Conservation (phyloP, 345 rosid genomes). For the Citrus inodora region DNA sequence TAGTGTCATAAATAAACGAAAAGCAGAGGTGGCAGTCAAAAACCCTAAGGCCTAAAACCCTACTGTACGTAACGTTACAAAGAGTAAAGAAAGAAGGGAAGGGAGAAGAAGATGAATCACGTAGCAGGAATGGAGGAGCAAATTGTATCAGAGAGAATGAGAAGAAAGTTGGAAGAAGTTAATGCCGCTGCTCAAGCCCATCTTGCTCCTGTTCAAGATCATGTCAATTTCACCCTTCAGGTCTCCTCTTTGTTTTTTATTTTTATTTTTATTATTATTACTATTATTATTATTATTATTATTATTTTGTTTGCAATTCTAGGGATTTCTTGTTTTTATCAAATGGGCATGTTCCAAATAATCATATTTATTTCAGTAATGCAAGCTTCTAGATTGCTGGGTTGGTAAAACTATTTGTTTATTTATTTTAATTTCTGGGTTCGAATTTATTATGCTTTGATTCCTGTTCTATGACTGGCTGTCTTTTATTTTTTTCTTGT, state of each 20-base stretch:
- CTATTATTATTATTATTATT: not conserved
- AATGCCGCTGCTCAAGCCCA: slow-evolving; percentile 66
- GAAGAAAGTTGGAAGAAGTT: slow-evolving; percentile 62
- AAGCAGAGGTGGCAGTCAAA: not conserved
- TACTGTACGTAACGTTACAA: too few species aligned
- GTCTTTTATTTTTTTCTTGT: not conserved
- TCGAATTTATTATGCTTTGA: not conserved
- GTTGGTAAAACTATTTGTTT: not conserved
- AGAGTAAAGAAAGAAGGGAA: not conserved
- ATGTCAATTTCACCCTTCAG: slow-evolving; percentile 90
- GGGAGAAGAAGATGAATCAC: slow-evolving; percentile 49
- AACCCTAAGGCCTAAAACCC: not conserved
- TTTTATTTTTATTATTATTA: not conserved
- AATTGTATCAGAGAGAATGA: slow-evolving; percentile 60
- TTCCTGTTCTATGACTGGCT: not conserved
- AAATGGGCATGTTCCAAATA: not conserved
- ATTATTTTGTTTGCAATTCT: not conserved
- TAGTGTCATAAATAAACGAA: not conserved
- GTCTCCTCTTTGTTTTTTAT: slow-evolving; percentile 26
- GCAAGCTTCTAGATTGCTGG: not conserved
- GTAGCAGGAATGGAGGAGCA: slow-evolving; percentile 56
- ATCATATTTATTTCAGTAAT: not conserved
- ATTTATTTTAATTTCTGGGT: not conserved
- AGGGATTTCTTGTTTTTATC: not conserved
- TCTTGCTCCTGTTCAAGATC: slow-evolving; percentile 76